Evolutionary conservation across 768 basidiomycete genomes (phyloP).

Genomic region (Suillus subaureus): DNA sequence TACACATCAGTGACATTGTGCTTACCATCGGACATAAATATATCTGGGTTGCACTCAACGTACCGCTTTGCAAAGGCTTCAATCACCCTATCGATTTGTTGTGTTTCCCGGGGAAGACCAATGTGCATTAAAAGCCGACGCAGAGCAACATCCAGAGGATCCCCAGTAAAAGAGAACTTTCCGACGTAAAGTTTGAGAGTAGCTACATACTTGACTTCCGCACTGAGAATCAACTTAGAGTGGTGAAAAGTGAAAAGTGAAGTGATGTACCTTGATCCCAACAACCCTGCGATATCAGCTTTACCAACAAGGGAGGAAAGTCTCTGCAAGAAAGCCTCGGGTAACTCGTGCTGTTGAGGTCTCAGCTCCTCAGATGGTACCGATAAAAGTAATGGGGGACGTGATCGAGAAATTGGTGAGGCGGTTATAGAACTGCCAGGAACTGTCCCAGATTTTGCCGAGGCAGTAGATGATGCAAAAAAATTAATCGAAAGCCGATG

Average conservation of each 20-base stretch:
- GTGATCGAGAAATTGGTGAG: constrained; percentile 40
- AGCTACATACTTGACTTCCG: constrained; percentile 66
- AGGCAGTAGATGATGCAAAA: constrained; percentile 50
- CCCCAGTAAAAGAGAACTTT: constrained; percentile 74
- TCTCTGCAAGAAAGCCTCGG: constrained; percentile 68
- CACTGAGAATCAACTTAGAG: constrained; percentile 42
- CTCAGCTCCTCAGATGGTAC: constrained; percentile 49
- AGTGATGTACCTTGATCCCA: constrained; percentile 75
- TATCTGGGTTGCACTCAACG: constrained; percentile 74
- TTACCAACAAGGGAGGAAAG: constrained; percentile 67
- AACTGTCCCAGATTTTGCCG: constrained; percentile 22
- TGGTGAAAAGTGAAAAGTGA: constrained; percentile 13
- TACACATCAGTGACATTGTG: constrained; percentile 16
- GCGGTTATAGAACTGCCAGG: constrained; percentile 16
- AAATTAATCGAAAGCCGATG: constrained; percentile 71
- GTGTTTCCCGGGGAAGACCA: constrained; percentile 91
- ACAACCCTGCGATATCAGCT: constrained; percentile 75
- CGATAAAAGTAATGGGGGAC: constrained; percentile 47
- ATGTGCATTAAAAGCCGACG: constrained; percentile 90
- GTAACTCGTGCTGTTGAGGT: constrained; percentile 65
- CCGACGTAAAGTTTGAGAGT: constrained; percentile 74
- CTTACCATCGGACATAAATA: constrained; percentile 78
- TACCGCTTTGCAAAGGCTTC: constrained; percentile 93
- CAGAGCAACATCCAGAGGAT: constrained; percentile 90
- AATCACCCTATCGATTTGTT: constrained; percentile 97